phyloP scores from a whole-genome alignment of 1,284 basidiomycete species.

The Pseudozyma tsukubaensis region DNA sequence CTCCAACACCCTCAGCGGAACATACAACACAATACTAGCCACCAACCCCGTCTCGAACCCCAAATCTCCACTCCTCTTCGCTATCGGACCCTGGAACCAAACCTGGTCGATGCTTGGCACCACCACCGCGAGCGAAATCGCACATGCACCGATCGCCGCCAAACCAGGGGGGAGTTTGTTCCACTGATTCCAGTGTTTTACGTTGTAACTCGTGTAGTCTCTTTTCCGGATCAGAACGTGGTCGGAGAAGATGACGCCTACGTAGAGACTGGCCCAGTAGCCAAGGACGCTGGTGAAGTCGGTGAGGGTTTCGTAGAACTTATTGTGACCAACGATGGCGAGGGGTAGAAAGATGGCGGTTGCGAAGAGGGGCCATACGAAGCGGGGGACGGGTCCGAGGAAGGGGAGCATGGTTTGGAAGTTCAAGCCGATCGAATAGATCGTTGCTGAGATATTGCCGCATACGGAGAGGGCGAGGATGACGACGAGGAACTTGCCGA shows the following conservation, averaged over 20 bases:
- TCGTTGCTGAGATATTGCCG: slow-evolving; percentile 84
- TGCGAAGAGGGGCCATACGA: slow-evolving; percentile 83
- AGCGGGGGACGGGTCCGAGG: slow-evolving; percentile 81
- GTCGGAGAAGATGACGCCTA: slow-evolving; percentile 75
- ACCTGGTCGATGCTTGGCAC: slow-evolving; percentile 67
- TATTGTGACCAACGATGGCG: slow-evolving; percentile 75
- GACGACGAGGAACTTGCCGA: slow-evolving; percentile 89
- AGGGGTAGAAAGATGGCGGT: slow-evolving; percentile 79
- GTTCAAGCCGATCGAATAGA: slow-evolving; percentile 69
- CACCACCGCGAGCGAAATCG: slow-evolving; percentile 60
- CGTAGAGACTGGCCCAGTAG: slow-evolving; percentile 77
- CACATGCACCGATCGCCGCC: slow-evolving; percentile 70
- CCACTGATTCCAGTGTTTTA: slow-evolving; percentile 74
- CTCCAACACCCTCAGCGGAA: slow-evolving; percentile 64
- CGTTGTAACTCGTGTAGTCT: slow-evolving; percentile 72
- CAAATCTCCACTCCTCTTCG: slow-evolving; percentile 64
- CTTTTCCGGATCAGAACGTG: slow-evolving; percentile 74
- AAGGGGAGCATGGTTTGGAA: slow-evolving; percentile 76
- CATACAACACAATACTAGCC: slow-evolving; percentile 61
- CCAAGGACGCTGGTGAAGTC: slow-evolving; percentile 74
- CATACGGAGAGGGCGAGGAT: slow-evolving; percentile 78
- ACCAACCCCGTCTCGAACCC: slow-evolving; percentile 69
- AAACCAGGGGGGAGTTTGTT: slow-evolving; percentile 73
- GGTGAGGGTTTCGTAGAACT: slow-evolving; percentile 74
- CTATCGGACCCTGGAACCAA: slow-evolving; percentile 65